phyloP scores from a whole-genome alignment of 2,329 filamentous ascomycete species.

The Colletotrichum echinochloae region DNA sequence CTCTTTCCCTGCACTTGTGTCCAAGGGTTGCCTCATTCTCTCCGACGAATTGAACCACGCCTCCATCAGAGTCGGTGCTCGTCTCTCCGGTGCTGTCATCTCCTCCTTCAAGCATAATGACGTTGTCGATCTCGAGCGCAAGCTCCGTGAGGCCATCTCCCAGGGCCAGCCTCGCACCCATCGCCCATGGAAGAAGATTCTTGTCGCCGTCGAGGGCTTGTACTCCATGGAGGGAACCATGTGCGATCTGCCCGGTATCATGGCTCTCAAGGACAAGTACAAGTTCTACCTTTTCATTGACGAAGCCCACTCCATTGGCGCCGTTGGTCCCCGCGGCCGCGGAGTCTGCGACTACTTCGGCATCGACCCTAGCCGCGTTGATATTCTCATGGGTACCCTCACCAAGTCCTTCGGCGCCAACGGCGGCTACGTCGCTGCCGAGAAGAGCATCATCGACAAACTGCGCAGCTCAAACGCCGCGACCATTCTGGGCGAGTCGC shows the following conservation, averaged over 20 bases:
- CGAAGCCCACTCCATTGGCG: slow-evolving; percentile 95
- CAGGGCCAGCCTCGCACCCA: slow-evolving; percentile 98
- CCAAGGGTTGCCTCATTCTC: slow-evolving; percentile 93
- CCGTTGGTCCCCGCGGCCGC: slow-evolving; percentile 86
- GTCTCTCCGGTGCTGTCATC: slow-evolving; percentile 94
- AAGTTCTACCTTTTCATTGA: slow-evolving; percentile 97
- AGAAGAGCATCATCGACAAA: slow-evolving; percentile 93
- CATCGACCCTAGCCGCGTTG: slow-evolving; percentile 86
- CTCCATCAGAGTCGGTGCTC: slow-evolving; percentile 94
- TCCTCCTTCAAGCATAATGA: slow-evolving; percentile 98
- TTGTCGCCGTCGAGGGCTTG: slow-evolving; percentile 94
- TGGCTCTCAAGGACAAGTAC: slow-evolving; percentile 92
- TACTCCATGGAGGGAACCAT: slow-evolving; percentile 99
- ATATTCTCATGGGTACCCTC: slow-evolving; percentile 97
- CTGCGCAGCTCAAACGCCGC: slow-evolving; percentile 87
- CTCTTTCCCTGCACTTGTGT: slow-evolving; percentile 90
- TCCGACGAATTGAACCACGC: slow-evolving; percentile 98
- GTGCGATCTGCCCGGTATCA: slow-evolving; percentile 93
- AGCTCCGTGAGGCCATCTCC: slow-evolving; percentile 91
- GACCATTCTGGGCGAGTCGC: slow-evolving; percentile 87
- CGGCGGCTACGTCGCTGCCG: slow-evolving; percentile 92
- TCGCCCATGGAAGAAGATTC: slow-evolving; percentile 98
- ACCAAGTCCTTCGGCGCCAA: slow-evolving; percentile 99
- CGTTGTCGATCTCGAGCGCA: slow-evolving; percentile 86
- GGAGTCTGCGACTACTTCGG: slow-evolving; percentile 98